phyloP scores from a whole-genome alignment of 371 early-diverging fungal species.

The Nematocida sp. region DNA sequence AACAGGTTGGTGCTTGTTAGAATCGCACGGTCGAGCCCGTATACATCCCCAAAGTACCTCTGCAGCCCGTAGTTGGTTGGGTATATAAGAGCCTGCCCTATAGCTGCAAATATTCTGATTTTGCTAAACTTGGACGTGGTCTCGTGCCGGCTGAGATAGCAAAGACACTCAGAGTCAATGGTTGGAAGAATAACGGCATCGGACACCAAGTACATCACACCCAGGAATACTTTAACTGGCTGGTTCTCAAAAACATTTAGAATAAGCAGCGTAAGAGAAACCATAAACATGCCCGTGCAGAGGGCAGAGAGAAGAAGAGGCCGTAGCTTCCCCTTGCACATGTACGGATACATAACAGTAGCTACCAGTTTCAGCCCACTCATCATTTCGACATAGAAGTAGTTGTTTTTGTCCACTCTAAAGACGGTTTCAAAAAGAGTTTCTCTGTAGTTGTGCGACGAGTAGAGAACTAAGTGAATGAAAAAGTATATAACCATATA shows the following conservation, averaged over 20 bases:
- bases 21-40: neutral
- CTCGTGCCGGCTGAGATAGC: neutral
- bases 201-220: slow-evolving; percentile 15
- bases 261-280: slow-evolving; percentile 12
- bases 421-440: slow-evolving; percentile 20
- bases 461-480: slow-evolving; percentile 43
- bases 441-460: slow-evolving; percentile 46
- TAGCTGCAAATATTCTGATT: slow-evolving; percentile 35
- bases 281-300: neutral
- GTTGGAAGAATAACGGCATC: slow-evolving; percentile 48
- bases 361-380: slow-evolving; percentile 40
- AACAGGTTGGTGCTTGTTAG: slow-evolving; percentile 23
- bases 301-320: slow-evolving; percentile 18
- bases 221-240: slow-evolving; percentile 2
- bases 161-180: slow-evolving; percentile 43
- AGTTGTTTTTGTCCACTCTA: slow-evolving; percentile 4
- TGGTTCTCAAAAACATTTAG: neutral
- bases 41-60: neutral
- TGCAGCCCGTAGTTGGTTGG: slow-evolving; percentile 13
- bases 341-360: slow-evolving; percentile 3
- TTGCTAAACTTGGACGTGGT: neutral
- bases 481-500: slow-evolving; percentile 32
- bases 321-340: slow-evolving; percentile 8
- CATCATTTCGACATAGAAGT: slow-evolving; percentile 30
- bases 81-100: slow-evolving; percentile 40